A percentile compares a stretch with the other conserved stretches of the same genome.
These are phyloP conservation scores for Xylaria polymorpha DNA, from an alignment of 2,329 filamentous ascomycete genomes.

Conservation along the genomic window DNA sequence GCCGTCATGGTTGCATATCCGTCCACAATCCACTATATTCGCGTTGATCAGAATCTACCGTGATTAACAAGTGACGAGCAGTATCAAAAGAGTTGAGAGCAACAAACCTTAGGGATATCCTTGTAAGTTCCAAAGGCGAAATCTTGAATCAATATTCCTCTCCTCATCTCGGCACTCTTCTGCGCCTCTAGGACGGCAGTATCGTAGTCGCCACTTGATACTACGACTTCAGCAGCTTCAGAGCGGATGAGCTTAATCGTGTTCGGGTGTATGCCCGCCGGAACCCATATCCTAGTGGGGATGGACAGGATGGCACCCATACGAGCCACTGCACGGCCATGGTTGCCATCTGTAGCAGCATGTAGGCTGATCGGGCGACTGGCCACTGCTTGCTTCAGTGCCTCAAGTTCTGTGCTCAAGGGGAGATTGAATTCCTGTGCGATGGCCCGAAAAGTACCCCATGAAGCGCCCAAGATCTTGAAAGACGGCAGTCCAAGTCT, in stretches of 20 bases:
- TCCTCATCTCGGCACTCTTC: conserved; percentile 52
- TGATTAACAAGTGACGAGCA: not conserved
- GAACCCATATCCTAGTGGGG: conserved; percentile 69
- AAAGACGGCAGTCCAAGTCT: conserved; percentile 77
- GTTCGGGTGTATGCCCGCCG: conserved; percentile 62
- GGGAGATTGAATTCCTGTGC: conserved; percentile 56
- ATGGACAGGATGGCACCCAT: conserved; percentile 62
- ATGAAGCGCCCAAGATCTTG: conserved; percentile 82
- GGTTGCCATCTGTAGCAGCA: conserved; percentile 79
- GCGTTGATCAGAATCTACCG: not conserved
- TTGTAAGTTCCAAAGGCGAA: conserved; percentile 73
- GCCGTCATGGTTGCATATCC: conserved; percentile 78
- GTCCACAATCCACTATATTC: conserved; percentile 73
- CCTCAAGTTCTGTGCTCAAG: conserved; percentile 54
- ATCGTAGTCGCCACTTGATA: conserved; percentile 71
- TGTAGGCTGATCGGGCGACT: conserved; percentile 59
- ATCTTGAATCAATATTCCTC: conserved; percentile 72
- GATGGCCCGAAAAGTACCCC: conserved; percentile 72
- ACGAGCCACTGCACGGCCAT: conserved; percentile 70
- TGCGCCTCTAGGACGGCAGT: conserved; percentile 64
- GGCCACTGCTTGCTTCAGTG: conserved; percentile 53
- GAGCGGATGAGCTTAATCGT: conserved; percentile 65
- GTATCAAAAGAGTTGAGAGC: not conserved
- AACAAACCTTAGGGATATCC: conserved; percentile 66
- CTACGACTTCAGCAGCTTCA: conserved; percentile 70